Conservation (phyloP, 306 rosid species). For the Urtica urens region DNA sequence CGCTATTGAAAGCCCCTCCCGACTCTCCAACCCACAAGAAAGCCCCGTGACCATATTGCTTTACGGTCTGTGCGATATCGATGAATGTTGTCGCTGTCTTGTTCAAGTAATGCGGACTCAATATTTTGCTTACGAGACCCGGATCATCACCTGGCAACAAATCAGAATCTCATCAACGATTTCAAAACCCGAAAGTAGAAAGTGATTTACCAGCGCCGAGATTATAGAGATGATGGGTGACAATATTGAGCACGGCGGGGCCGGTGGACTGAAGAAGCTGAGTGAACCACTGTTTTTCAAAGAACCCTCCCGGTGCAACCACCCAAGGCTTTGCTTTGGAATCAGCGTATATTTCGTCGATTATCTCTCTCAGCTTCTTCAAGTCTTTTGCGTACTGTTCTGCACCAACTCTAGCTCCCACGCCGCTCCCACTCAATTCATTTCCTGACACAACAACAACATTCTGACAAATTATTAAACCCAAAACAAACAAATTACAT, state of each 20-base stretch:
- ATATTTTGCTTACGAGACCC: slow-evolving; percentile 39
- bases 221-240: slow-evolving; percentile 82
- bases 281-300: slow-evolving; percentile 54
- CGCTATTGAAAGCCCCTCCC: slow-evolving; percentile 94
- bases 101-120: slow-evolving; percentile 57
- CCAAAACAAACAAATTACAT: slow-evolving; percentile 11
- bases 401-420: slow-evolving; percentile 70
- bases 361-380: slow-evolving; percentile 43
- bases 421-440: slow-evolving; percentile 77
- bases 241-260: slow-evolving; percentile 38
- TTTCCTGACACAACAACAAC: slow-evolving; percentile 45
- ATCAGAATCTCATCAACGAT: background rate
- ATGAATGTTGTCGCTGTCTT: slow-evolving; percentile 32
- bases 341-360: slow-evolving; percentile 34
- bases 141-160: slow-evolving; percentile 47
- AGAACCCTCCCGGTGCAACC: slow-evolving; percentile 93
- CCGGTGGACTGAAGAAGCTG: slow-evolving; percentile 71
- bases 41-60: slow-evolving; percentile 66
- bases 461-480: slow-evolving; percentile 17
- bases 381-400: slow-evolving; percentile 77
- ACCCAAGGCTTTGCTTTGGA: slow-evolving; percentile 47
- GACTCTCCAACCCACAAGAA: slow-evolving; percentile 96
- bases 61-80: slow-evolving; percentile 40
- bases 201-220: slow-evolving; percentile 93
- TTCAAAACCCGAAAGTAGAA: too few relatives aligned